These are phyloP conservation scores for Blastomyces gilchristii DNA, from an alignment of 2,329 filamentous ascomycete species.

Conservation along the genomic window DNA sequence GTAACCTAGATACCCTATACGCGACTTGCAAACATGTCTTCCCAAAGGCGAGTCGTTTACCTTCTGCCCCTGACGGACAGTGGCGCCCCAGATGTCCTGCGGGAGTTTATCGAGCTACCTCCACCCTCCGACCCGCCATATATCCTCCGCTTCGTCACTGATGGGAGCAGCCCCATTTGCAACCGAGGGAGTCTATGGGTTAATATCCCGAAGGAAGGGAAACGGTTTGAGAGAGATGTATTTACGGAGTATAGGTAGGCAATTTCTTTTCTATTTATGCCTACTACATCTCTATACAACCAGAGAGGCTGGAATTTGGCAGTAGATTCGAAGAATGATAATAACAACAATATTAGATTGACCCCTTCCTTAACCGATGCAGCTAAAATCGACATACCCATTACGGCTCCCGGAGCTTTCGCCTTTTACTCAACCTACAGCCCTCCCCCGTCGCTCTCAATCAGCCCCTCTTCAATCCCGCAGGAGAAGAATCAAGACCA, in stretches of 20 bases:
- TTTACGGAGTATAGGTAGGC: constrained; percentile 85
- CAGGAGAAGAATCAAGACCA: constrained; percentile 4
- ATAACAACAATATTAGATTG: constrained; percentile 46
- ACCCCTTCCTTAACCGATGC: constrained; percentile 85
- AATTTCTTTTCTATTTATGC: constrained; percentile 8
- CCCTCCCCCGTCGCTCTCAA: constrained; percentile 66
- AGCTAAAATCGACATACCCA: constrained; percentile 79
- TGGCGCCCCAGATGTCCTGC: constrained; percentile 79
- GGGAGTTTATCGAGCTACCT: constrained; percentile 85
- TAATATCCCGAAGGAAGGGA: constrained; percentile 73
- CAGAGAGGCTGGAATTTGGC: neutral
- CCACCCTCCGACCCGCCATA: constrained; percentile 64
- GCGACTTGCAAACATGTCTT: neutral
- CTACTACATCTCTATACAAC: neutral
- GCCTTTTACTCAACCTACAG: constrained; percentile 90
- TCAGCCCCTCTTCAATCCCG: constrained; percentile 38
- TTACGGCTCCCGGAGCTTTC: constrained; percentile 75
- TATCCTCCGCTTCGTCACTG: constrained; percentile 75
- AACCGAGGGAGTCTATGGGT: constrained; percentile 91
- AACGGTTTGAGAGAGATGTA: constrained; percentile 62
- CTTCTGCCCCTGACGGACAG: constrained; percentile 83
- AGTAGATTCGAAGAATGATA: neutral
- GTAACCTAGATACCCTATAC: neutral
- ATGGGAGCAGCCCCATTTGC: constrained; percentile 92
- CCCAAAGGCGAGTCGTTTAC: constrained; percentile 49